These are phyloP conservation scores for Epichloe uncinata DNA, from an alignment of 2,329 filamentous ascomycete species.

Conservation along the genomic window DNA sequence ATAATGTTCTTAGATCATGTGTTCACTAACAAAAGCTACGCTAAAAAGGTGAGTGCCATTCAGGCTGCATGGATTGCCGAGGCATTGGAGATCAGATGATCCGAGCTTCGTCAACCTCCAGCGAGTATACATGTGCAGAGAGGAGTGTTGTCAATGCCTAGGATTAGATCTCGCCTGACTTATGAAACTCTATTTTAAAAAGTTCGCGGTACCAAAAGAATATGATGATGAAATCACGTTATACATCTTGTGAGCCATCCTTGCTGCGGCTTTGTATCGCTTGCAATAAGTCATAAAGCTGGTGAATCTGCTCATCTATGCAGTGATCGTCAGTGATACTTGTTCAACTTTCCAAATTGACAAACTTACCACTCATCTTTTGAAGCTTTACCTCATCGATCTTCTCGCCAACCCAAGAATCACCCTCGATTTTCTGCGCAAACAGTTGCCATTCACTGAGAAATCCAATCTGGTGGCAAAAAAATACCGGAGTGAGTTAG, in stretches of 20 bases:
- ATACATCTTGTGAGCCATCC: slow-evolving; percentile 16
- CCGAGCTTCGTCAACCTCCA: not conserved
- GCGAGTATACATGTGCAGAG: not conserved
- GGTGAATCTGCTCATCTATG: slow-evolving; percentile 79
- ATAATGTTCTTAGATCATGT: slow-evolving; percentile 58
- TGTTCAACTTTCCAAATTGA: too few relatives aligned
- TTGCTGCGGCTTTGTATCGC: slow-evolving; percentile 43
- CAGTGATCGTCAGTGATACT: not conserved
- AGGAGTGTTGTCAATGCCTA: not conserved
- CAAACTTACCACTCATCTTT: slow-evolving; percentile 76
- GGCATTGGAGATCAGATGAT: slow-evolving; percentile 22
- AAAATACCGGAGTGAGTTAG: not conserved
- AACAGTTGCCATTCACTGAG: slow-evolving; percentile 95
- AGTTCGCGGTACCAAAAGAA: not conserved
- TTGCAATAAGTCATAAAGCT: slow-evolving; percentile 89
- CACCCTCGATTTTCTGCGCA: slow-evolving; percentile 81
- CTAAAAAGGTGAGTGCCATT: slow-evolving; percentile 52
- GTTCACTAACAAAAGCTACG: slow-evolving; percentile 53
- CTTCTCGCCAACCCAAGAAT: slow-evolving; percentile 71
- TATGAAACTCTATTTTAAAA: not conserved
- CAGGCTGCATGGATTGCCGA: slow-evolving; percentile 47
- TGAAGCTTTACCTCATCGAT: slow-evolving; percentile 73
- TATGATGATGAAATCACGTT: not conserved
- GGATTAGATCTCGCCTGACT: not conserved
- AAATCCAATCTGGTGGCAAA: slow-evolving; percentile 63